Base-by-base conservation (phyloP, 1,284 basidiomycete species). In the Athelia psychrophila region DNA sequence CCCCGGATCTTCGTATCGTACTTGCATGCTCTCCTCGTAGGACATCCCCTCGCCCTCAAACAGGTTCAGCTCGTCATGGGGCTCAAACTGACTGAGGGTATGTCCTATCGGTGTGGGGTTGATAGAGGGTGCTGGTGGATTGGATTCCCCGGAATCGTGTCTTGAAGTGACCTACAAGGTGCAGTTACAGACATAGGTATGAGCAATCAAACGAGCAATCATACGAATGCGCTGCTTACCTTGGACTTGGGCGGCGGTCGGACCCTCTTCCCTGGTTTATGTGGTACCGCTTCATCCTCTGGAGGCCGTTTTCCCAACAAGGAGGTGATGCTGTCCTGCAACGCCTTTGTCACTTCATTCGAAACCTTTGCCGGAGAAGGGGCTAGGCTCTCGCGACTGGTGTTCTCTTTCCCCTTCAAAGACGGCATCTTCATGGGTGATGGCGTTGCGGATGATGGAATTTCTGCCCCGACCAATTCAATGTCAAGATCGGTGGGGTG, bases 1-100 rank as follows among this genome's bases (percentile, higher is more conserved):
- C 18, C 65, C 76, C 1, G 84, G 83, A 62, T 88, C 86, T 61
- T 86, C 84, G 56, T 88, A 90, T 52, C 74, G 77, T 20, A 88
- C 82, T 12, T 76, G 71, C 64, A 79, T 61, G 60, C 74, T 76
- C 58, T 77, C 74, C 18, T 80, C 78, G 2, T 54, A 54, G 33
- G 56, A 56, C 3, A 51, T 55, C 30, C 54, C 60, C 10, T 68
- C 65, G 27, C 54, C 60, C 10, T 70, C 66, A 8, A 62, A 52
- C 38, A 69, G 48, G 53, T 69, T 67, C 51, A 64, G 42, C 22
- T 71, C 69, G 20, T 71, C 51, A 49, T 67, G 64, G 3, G 63
- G 50, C 12, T 68, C 66, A 45, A 65, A 69, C 13, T 60, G 60
- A 32, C 60, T 60, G 25, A 57, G 50, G 15, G 50, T 64, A 46